Evolutionary conservation across 164 flowering plant species (phyloP).

Genomic region (Umbilicus rupestris): DNA sequence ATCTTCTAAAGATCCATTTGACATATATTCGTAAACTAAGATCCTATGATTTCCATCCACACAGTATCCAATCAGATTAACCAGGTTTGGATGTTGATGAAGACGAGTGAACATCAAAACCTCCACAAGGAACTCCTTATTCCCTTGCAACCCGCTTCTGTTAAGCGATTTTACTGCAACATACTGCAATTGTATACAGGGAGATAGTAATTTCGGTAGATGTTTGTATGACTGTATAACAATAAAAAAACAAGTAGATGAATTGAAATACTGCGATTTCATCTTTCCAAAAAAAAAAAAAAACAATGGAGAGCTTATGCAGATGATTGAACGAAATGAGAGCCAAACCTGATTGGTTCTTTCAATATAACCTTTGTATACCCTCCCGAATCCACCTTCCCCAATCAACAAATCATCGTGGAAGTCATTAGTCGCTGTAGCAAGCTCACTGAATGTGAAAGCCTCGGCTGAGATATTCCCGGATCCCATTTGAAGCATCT

Average conservation of each 20-base stretch:
- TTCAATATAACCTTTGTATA: neutral
- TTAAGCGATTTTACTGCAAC: neutral
- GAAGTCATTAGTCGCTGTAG: neutral
- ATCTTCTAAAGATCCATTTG: neutral
- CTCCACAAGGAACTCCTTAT: neutral
- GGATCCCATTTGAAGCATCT: neutral
- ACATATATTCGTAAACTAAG: neutral
- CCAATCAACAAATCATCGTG: neutral
- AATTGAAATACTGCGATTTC: too few species aligned
- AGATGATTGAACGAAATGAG: too few species aligned
- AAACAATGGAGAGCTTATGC: too few species aligned
- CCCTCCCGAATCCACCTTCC: conserved; percentile 1
- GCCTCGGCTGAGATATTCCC: neutral
- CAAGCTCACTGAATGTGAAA: neutral
- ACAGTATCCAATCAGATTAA: neutral
- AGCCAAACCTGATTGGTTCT: neutral
- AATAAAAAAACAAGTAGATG: too few species aligned
- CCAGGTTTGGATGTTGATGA: neutral
- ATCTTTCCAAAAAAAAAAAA: too few species aligned
- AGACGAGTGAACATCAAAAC: conserved; percentile 1
- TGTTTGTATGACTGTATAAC: too few species aligned
- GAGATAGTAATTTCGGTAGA: neutral
- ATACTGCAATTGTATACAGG: neutral
- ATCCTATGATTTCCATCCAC: neutral
- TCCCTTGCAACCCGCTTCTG: neutral